Base-by-base conservation (phyloP, 345 rosid species). In the Eucalyptus polyanthemos region DNA sequence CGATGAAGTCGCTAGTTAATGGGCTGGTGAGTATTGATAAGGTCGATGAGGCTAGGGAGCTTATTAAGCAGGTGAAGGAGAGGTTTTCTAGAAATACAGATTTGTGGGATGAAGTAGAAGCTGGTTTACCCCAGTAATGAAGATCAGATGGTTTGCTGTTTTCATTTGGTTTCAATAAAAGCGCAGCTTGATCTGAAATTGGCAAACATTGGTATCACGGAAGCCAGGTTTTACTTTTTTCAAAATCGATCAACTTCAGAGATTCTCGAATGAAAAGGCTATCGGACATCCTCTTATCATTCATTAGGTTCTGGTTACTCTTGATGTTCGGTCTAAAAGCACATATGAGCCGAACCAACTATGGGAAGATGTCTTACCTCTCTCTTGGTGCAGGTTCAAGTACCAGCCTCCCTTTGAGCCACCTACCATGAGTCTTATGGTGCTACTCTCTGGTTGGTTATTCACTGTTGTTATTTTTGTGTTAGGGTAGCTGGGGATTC, bases 51-150 rank as follows among this genome's bases (percentile, higher is more conserved):
- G 99, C 98, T 0, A 93, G 92, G 76, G 94, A 92, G 89, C 94
- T 96, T 34, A 89, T 95, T 50, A 90, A 72, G 88, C 88, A 90
- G 53, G 90, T 98, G 62, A 97, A 96, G 93, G 91, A 91, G 92
- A 94, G 88, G 92, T 94, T 98, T 90, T 13, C 92, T 2, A 94
- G 90, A 90, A 95, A 92, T 29, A 90, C 60, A 7, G 94, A 93
- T 86, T 44, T 91, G 92, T 98, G 99, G 99, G 91, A 94, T 87
- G 99, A 96, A 90, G 90, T 98, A 9, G 98, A 96, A 93, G 96
- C 98, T 4, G 93, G 88, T 42, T 93, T 98, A 92, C 93, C 96
- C 5, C 94, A 90, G 65, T 94, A 91, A 94, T 50, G 90, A 80
- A 88, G 49, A 50, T 87, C 21, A 29, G 17, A 14, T 80, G 62